Base-by-base conservation (phyloP, 73 alveolate genomes). In the Uronychia setigera region DNA sequence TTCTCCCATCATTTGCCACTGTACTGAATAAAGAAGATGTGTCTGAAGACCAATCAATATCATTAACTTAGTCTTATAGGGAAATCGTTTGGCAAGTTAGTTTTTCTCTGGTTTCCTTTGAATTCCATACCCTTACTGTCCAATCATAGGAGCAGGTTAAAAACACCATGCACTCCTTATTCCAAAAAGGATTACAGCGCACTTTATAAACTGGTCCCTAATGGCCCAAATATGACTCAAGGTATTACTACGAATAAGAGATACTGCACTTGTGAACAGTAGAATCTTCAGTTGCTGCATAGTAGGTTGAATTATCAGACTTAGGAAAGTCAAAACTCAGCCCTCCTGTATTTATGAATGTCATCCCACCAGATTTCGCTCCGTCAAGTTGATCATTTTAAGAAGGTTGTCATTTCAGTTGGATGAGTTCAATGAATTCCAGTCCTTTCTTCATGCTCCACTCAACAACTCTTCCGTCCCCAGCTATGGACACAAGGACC, bases 1-100 rank as follows among this genome's bases (percentile, higher is more conserved):
- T 86, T 95, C 99, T 92, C 0, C 99, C 99, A 85, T 97, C 99
- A 88, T 97, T 97, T n/a, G 99, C 98, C 33, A 97, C 99, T 33
- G 94, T 90, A 13, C 98, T 99, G 80, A 97, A 97, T 76, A 96
- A 95, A 57, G 99, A 95, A 67, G 99, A 95, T 0, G 98, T 93
- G 81, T 94, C 92, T 14, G 98, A 97, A 58, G 97, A 92, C 99
- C 99, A 97, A 81, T 95, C 98, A 31, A 96, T 88, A 89, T 97
- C 99, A 78, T 97, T 94, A 0, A 97, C 99, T 93, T 97, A 99
- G 81, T 97, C 98, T 84, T 95, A 84, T 83, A 97, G 86, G 92
- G 86, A 74, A 83, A 88, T 78, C 86, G 82, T 78, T 67, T 86
- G 93, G 88, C 91, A 78, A 57, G 59, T 80, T n/a, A 84, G 79